Conservation (phyloP, 2,329 filamentous ascomycete species). For the Sclerotinia nivalis region DNA sequence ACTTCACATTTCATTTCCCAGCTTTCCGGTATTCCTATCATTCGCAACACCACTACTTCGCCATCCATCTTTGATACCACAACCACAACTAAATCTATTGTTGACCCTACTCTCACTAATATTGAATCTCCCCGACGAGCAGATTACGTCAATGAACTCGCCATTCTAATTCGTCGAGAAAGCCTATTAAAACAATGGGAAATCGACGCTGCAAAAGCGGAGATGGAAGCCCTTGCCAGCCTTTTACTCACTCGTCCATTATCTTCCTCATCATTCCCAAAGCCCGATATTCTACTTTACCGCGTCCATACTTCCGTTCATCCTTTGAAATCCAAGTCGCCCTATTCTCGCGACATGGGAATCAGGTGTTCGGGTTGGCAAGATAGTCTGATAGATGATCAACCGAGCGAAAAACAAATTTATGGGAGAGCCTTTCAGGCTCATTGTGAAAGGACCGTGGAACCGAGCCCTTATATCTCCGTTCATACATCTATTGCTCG, state of each 20-base stretch:
- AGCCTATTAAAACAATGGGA: background rate
- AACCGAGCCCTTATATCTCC: background rate
- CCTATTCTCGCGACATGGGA: background rate
- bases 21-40: background rate
- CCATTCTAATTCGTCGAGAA: background rate
- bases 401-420: background rate
- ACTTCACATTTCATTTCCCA: conserved; percentile 4
- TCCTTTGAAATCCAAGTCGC: too few species aligned
- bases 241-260: background rate
- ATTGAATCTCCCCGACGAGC: background rate
- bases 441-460: background rate
- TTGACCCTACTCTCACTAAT: too few species aligned
- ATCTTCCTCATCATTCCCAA: fast-evolving
- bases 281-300: background rate
- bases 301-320: background rate
- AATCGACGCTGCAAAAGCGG: background rate
- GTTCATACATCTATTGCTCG: background rate
- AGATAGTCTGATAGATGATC: background rate
- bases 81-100: background rate
- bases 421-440: background rate
- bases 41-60: background rate
- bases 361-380: background rate
- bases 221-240: background rate
- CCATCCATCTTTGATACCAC: background rate
- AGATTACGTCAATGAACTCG: background rate